Conservation (phyloP, 176 grass and related monocot species). For the Cymbopogon citratus region DNA sequence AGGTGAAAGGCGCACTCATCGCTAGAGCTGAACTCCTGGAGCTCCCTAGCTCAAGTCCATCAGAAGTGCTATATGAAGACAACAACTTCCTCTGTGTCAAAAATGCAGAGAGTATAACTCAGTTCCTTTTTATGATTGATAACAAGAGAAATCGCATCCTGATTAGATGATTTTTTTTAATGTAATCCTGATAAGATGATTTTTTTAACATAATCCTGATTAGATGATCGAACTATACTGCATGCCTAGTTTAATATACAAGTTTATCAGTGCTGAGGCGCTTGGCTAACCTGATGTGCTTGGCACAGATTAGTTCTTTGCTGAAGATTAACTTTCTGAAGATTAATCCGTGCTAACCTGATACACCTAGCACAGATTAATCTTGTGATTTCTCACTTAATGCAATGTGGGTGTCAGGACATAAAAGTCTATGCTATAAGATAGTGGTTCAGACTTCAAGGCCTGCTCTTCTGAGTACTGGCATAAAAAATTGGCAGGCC, state of each 20-base stretch:
- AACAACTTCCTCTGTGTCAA: slow-evolving; percentile 74
- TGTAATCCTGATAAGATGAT: not conserved
- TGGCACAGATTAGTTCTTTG: not conserved
- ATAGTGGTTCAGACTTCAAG: slow-evolving; percentile 2
- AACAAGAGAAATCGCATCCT: slow-evolving; percentile 2
- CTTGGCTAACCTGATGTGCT: not conserved
- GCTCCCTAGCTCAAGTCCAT: slow-evolving; percentile 39
- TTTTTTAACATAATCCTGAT: not conserved
- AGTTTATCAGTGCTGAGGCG: slow-evolving; percentile 3
- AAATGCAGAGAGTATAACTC: slow-evolving; percentile 16
- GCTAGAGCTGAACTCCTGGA: slow-evolving; percentile 41
- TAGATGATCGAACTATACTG: not conserved
- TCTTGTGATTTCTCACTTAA: not conserved
- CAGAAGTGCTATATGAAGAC: slow-evolving; percentile 37
- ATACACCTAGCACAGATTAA: not conserved
- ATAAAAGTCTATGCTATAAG: slow-evolving; percentile 3
- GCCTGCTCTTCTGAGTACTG: not conserved
- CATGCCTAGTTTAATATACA: slow-evolving; percentile 4
- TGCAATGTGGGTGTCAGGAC: not conserved
- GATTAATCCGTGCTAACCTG: not conserved
- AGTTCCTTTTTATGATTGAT: slow-evolving; percentile 18
- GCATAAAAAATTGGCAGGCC: not conserved
- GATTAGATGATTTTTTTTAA: not conserved
- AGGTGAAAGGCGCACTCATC: slow-evolving; percentile 49
- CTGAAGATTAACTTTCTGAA: not conserved